These are phyloP conservation scores for Chalaropsis ovoidea DNA, from an alignment of 2,329 filamentous ascomycete genomes.

Conservation along the genomic window DNA sequence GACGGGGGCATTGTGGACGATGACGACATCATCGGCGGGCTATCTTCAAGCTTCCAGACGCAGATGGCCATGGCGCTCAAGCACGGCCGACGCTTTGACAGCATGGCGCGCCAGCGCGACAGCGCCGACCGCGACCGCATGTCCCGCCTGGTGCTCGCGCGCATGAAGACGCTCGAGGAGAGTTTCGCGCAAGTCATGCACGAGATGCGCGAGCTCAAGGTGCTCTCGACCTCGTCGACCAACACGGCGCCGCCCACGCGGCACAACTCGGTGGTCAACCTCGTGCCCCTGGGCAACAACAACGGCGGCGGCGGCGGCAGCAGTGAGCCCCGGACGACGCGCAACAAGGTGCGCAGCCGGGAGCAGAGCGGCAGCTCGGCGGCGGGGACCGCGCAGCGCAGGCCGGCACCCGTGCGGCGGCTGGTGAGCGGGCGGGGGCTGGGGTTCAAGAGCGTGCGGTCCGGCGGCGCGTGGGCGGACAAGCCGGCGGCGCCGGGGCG, in stretches of 20 bases:
- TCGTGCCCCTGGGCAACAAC: constrained; percentile 1
- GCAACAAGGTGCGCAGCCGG: constrained; percentile 11
- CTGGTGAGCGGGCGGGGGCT: constrained; percentile 16
- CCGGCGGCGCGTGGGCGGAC: background rate
- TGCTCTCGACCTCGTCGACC: constrained; percentile 32
- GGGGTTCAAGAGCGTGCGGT: background rate
- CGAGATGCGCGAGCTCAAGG: constrained; percentile 59
- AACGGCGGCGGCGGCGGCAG: background rate
- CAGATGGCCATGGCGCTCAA: constrained; percentile 67
- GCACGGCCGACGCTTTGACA: constrained; percentile 40
- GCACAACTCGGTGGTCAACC: constrained; percentile 39
- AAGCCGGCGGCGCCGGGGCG: background rate
- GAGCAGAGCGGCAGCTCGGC: constrained; percentile 10
- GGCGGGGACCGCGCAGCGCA: constrained; percentile 5
- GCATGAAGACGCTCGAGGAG: constrained; percentile 90
- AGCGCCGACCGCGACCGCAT: constrained; percentile 53
- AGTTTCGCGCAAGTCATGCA: constrained; percentile 78
- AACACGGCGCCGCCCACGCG: constrained; percentile 39
- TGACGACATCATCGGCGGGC: constrained; percentile 50
- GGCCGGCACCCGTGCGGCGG: constrained; percentile 14
- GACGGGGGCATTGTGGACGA: background rate
- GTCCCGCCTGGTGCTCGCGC: constrained; percentile 69
- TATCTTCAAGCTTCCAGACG: constrained; percentile 69
- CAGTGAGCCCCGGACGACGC: background rate
- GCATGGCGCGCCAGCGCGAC: constrained; percentile 35